Evolutionary conservation across 2,329 filamentous ascomycete species (phyloP).

Genomic region (Beauveria asiatica): DNA sequence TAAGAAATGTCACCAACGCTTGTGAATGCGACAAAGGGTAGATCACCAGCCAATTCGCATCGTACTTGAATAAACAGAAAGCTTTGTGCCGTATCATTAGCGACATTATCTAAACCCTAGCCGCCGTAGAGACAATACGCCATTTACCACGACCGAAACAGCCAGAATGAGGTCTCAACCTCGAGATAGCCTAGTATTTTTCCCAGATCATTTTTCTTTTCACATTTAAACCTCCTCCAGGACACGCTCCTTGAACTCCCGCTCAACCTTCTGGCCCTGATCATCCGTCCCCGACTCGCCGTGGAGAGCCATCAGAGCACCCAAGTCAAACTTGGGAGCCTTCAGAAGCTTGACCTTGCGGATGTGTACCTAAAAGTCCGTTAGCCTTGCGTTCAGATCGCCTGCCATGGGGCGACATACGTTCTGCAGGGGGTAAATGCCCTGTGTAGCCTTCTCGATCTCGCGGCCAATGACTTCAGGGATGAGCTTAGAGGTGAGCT

Average conservation of each 20-base stretch:
- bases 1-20: no score
- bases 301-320: slow-evolving; percentile 90
- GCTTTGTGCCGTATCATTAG: slow-evolving; percentile 28
- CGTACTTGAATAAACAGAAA: slow-evolving; percentile 4
- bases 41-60: background rate
- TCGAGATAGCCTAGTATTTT: slow-evolving; percentile 9
- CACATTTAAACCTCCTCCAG: slow-evolving; percentile 79
- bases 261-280: slow-evolving; percentile 95
- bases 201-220: slow-evolving; percentile 9
- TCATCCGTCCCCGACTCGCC: slow-evolving; percentile 95
- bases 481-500: slow-evolving; percentile 98
- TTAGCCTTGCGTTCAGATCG: background rate
- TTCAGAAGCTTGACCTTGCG: slow-evolving; percentile 99
- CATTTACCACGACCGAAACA: slow-evolving; percentile 36
- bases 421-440: slow-evolving; percentile 99
- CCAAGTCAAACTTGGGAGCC: slow-evolving; percentile 97
- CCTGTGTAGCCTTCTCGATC: slow-evolving; percentile 99
- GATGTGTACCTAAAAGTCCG: slow-evolving; percentile 75
- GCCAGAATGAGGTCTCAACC: slow-evolving; percentile 18
- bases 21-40: no score
- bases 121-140: slow-evolving; percentile 36
- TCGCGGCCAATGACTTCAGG: slow-evolving; percentile 98
- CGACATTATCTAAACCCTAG: slow-evolving; percentile 32
- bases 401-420: slow-evolving; percentile 44
- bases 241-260: slow-evolving; percentile 98